Conservation (phyloP, 768 basidiomycete genomes). For the Rhodosporidiobolus odoratus region DNA sequence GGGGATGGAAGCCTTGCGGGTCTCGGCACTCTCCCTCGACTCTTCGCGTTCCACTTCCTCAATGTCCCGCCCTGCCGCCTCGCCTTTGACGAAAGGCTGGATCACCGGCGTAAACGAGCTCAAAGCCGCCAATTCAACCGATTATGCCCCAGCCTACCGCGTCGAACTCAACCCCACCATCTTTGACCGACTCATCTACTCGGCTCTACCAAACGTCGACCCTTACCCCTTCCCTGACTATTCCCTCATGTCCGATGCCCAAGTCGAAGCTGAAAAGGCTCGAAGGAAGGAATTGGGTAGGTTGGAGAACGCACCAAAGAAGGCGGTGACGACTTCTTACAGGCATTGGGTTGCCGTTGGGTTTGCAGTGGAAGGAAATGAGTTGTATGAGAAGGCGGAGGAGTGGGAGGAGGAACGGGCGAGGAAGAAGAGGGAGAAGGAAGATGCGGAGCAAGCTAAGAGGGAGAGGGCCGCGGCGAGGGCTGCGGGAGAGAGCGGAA, state of each 20-base stretch:
- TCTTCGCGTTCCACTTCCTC: too few species aligned
- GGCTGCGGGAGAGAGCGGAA: not conserved
- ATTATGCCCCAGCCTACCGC: constrained; percentile 13
- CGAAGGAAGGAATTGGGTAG: not conserved
- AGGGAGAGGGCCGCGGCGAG: not conserved
- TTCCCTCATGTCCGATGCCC: not conserved
- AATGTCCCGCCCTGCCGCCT: not conserved
- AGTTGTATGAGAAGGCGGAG: not conserved
- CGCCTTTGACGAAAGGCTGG: not conserved
- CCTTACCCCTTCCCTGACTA: constrained; percentile 13
- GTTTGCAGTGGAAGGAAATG: constrained; percentile 2
- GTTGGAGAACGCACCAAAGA: not conserved
- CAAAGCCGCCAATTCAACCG: constrained; percentile 14
- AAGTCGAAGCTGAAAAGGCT: not conserved
- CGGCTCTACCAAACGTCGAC: constrained; percentile 10
- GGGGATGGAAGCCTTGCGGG: not conserved
- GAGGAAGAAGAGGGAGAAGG: not conserved
- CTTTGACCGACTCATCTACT: not conserved
- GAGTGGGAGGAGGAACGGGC: not conserved
- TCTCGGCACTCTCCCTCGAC: not conserved
- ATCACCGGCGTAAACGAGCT: not conserved
- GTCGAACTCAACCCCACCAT: constrained; percentile 16
- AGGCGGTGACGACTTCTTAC: not conserved
- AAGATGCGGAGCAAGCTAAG: too few species aligned
- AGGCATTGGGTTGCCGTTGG: constrained; percentile 21